These are phyloP conservation scores for Alternaria tenuissima DNA, from an alignment of 2,329 filamentous ascomycete genomes.

Conservation along the genomic window DNA sequence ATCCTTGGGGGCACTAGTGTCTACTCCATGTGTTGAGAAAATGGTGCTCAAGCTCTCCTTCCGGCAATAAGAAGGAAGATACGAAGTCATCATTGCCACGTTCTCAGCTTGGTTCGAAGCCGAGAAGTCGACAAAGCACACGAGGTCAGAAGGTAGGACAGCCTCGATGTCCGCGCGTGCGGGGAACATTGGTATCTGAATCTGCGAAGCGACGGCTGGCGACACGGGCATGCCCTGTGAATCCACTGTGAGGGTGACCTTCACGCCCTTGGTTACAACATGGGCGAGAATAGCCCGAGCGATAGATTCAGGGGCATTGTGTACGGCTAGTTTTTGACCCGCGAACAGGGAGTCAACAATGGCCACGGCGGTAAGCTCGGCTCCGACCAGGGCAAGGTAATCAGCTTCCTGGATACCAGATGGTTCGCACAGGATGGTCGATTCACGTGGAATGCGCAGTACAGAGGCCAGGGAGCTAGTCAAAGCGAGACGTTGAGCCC, in stretches of 20 bases:
- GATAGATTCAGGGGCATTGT: not conserved
- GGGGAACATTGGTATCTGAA: not conserved
- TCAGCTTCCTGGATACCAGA: not conserved
- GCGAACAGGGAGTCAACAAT: not conserved
- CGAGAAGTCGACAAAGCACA: not conserved
- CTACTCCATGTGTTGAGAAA: not conserved
- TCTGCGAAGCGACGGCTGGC: not conserved
- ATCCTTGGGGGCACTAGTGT: not conserved
- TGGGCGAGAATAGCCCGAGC: not conserved
- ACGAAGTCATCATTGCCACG: not conserved
- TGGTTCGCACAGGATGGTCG: not conserved
- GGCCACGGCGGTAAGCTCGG: not conserved
- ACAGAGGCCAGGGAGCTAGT: constrained; percentile 1
- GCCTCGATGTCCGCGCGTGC: not conserved
- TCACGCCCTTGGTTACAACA: not conserved
- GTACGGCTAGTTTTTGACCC: not conserved
- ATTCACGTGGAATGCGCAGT: not conserved
- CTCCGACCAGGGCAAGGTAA: not conserved
- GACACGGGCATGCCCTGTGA: not conserved
- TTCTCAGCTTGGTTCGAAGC: constrained; percentile 1
- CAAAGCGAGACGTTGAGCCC: not conserved
- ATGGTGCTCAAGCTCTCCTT: not conserved
- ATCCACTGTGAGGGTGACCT: not conserved
- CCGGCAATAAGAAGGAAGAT: not conserved
- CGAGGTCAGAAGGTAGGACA: not conserved